A percentile compares a stretch with the other conserved stretches of the same genome.
Conservation (phyloP, 208 protist species). For the Leishmania lainsoni region DNA sequence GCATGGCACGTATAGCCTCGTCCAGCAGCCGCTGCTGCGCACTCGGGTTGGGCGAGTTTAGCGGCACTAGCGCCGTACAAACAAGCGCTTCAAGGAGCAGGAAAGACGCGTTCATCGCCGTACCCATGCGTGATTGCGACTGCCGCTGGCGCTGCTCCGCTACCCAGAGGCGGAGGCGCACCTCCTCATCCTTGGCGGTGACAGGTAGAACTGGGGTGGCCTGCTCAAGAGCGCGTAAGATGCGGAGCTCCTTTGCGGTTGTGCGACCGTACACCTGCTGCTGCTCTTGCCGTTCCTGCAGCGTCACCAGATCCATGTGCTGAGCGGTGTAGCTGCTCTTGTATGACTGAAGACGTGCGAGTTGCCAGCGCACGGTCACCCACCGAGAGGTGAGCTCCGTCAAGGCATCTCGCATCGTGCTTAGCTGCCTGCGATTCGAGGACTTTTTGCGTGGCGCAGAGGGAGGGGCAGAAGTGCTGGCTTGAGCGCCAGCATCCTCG, state of each 20-base stretch:
- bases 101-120: conserved; percentile 34
- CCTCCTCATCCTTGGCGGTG: conserved; percentile 58
- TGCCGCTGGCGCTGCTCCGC: conserved; percentile 26
- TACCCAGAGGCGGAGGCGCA: conserved; percentile 50
- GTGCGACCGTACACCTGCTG: conserved; percentile 66
- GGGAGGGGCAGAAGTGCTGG: not conserved
- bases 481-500: not conserved
- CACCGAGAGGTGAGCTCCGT: conserved; percentile 67
- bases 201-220: conserved; percentile 55
- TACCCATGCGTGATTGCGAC: not conserved
- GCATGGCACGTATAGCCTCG: conserved; percentile 48
- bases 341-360: conserved; percentile 51
- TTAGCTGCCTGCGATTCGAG: not conserved
- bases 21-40: conserved; percentile 47
- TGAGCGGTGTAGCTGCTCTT: conserved; percentile 47
- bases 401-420: conserved; percentile 55
- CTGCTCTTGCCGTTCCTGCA: conserved; percentile 65
- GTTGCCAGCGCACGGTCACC: conserved; percentile 62
- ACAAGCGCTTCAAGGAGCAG: conserved; percentile 59
- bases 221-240: conserved; percentile 54
- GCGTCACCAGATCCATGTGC: conserved; percentile 55
- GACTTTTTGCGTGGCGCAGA: not conserved
- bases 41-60: conserved; percentile 28
- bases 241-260: conserved; percentile 73
- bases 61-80: conserved; percentile 50